Evolutionary conservation across 805 yeast genomes (phyloP).

Genomic region (Pichia nakasei): DNA sequence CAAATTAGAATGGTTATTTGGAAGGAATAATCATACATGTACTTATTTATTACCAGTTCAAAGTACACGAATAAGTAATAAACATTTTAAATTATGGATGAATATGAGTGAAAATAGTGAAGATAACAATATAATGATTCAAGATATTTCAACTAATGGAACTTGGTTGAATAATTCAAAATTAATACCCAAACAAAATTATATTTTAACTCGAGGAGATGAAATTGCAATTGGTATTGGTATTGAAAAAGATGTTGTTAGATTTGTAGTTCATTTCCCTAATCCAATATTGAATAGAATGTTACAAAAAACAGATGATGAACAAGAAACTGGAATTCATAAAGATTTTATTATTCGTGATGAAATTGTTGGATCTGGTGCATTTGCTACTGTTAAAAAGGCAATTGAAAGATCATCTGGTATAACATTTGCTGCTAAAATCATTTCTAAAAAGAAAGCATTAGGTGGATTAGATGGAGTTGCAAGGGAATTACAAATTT

Average conservation of each 20-base stretch:
- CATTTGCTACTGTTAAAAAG: slow-evolving; percentile 91
- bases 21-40: slow-evolving; percentile 52
- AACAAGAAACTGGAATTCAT: slow-evolving; percentile 21
- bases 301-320: not conserved
- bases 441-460: slow-evolving; percentile 74
- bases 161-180: slow-evolving; percentile 74
- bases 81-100: slow-evolving; percentile 63
- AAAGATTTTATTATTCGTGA: slow-evolving; percentile 63
- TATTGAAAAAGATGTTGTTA: slow-evolving; percentile 56
- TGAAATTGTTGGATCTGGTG: slow-evolving; percentile 94
- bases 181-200: slow-evolving; percentile 67
- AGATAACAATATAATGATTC: slow-evolving; percentile 36
- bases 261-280: slow-evolving; percentile 44
- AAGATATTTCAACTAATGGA: slow-evolving; percentile 86
- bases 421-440: slow-evolving; percentile 81
- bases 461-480: slow-evolving; percentile 74
- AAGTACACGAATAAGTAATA: slow-evolving; percentile 61
- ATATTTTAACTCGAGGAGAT: slow-evolving; percentile 84
- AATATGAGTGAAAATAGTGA: slow-evolving; percentile 1
- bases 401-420: slow-evolving; percentile 85
- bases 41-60: slow-evolving; percentile 54
- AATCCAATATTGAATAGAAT: slow-evolving; percentile 7
- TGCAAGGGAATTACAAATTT: slow-evolving; percentile 74
- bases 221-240: slow-evolving; percentile 88
- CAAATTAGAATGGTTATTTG: slow-evolving; percentile 40